Conservation (phyloP, 2,329 filamentous ascomycete species). For the Trichoderma guizhouense region DNA sequence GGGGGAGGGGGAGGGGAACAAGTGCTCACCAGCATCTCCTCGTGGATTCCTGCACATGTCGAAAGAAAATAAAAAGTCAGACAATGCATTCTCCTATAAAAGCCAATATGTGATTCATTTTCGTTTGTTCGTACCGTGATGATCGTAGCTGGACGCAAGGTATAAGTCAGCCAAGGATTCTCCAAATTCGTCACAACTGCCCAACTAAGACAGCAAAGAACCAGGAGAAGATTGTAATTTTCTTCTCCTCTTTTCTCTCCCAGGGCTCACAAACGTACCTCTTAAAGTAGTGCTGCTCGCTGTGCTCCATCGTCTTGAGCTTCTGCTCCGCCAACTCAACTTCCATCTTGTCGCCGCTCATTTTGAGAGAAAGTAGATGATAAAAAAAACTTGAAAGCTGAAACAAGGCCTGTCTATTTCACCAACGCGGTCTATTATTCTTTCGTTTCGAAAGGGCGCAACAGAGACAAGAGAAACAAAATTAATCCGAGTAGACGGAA, state of each 20-base stretch:
- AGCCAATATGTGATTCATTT: background rate
- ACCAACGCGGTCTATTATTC: background rate
- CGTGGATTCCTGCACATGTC: constrained; percentile 73
- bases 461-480: background rate
- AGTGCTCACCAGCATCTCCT: constrained; percentile 89
- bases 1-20: constrained; percentile 22
- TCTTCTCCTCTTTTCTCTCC: background rate
- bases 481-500: background rate
- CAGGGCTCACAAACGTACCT: constrained; percentile 54
- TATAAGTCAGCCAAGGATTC: constrained; percentile 34
- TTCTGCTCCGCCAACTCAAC: constrained; percentile 58
- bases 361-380: constrained; percentile 27
- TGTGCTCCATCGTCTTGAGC: constrained; percentile 77
- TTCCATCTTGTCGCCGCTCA: constrained; percentile 55
- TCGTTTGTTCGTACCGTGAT: constrained; percentile 67
- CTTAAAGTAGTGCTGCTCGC: constrained; percentile 99
- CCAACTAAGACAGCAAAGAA: background rate
- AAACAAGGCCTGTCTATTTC: background rate
- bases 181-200: background rate
- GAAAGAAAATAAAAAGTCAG: constrained; percentile 28
- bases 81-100: background rate
- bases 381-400: background rate
- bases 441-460: background rate
- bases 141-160: constrained; percentile 72
- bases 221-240: background rate